Base-by-base conservation (phyloP, 306 rosid species). In the Malus domestica region DNA sequence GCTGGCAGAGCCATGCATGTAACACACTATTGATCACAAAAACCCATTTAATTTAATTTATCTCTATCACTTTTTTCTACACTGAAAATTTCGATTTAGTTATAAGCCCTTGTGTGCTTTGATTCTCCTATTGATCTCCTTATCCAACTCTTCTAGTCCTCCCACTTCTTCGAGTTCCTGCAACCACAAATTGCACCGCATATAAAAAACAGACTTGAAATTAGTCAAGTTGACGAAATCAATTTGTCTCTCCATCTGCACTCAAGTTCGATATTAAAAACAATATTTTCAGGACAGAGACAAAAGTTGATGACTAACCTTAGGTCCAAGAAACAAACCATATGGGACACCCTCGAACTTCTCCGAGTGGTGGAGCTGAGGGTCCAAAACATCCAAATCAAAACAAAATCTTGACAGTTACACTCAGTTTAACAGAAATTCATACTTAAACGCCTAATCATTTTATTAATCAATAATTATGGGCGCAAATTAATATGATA, bases 91-190 rank as follows among this genome's bases (percentile, higher is more conserved):
- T 12, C 63, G 60, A 62, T 42, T 33, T 35, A 42, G 51, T 79
- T 70, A 78, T 51, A 67, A 81, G 40, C 78, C 76, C 10, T 84
- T 80, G 77, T 35, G 72, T 49, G 87, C 70, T 87, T 73, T 91
- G 67, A 15, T 80, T 76, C 97, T 89, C 84, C 93, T 85, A 42
- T 33, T 83, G 22, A 92, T 86, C 84, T 90, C 97, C 78, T 96
- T 90, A 78, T 96, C 98, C 80, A 92, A 79, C 82, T 96, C 98
- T 71, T 89, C 93, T 38, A 67, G 66, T 0, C 98, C 99, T 81
- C 97, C 99, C 63, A 92, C 99, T 80, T 92, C 85, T 80, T 96
- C 98, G 73, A 96, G 14, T 82, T 96, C 99, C 99, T 95, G 88
- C 88, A 16, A 86, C 45, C 70, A 61, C 42, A 77, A 38, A 59